phyloP scores from a whole-genome alignment of 2,329 filamentous ascomycete species.

The Fusarium secorum region DNA sequence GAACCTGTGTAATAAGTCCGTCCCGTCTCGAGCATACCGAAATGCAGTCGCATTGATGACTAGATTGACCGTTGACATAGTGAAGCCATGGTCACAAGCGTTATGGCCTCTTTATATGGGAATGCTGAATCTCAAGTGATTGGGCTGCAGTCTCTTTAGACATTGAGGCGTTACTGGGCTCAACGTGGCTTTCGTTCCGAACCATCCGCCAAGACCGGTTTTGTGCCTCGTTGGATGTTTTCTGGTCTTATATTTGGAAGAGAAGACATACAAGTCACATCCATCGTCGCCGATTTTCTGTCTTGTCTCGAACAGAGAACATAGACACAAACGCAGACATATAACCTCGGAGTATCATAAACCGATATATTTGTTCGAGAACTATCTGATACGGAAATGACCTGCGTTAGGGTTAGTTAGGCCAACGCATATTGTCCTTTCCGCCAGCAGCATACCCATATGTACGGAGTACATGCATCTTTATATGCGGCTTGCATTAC shows the following conservation, averaged over 20 bases:
- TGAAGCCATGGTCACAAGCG: not conserved
- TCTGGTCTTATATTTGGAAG: not conserved
- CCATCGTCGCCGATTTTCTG: not conserved
- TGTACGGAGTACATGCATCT: not conserved
- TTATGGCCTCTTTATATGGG: not conserved
- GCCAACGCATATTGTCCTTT: not conserved
- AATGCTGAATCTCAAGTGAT: not conserved
- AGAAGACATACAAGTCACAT: not conserved
- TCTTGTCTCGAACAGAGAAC: not conserved
- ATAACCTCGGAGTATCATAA: not conserved
- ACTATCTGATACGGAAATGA: not conserved
- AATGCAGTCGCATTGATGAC: not conserved
- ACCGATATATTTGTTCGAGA: not conserved
- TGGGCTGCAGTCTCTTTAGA: not conserved
- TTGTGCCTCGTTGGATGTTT: constrained; percentile 8
- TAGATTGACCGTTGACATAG: not conserved
- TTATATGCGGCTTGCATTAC: not conserved
- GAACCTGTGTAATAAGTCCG: not conserved
- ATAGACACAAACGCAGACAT: not conserved
- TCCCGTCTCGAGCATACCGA: not conserved
- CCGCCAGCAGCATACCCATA: not conserved
- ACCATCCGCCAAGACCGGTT: constrained; percentile 11
- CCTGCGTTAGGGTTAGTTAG: not conserved
- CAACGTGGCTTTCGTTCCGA: constrained; percentile 19
- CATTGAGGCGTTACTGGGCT: not conserved